Evolutionary conservation across 345 rosid genomes (phyloP).

Genomic region (Syzygium aromaticum): DNA sequence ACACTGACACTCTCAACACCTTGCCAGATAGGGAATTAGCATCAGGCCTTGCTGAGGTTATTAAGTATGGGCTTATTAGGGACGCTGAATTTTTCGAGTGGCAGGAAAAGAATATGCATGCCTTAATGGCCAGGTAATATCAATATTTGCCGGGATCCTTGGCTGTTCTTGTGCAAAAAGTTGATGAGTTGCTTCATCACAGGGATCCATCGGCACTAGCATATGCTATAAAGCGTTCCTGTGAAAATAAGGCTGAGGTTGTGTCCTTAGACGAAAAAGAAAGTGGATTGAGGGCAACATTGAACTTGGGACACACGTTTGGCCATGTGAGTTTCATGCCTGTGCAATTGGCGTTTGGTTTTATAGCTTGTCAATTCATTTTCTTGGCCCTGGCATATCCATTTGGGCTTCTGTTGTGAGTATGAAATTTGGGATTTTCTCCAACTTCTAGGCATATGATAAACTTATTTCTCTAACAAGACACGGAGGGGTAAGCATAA

Average conservation of each 20-base stretch:
- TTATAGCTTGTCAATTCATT: not conserved
- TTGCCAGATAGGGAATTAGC: slow-evolving; percentile 91
- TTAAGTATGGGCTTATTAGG: slow-evolving; percentile 94
- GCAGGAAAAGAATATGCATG: slow-evolving; percentile 84
- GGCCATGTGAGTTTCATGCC: slow-evolving; percentile 74
- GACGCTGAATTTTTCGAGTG: slow-evolving; percentile 91
- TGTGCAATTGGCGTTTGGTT: not conserved
- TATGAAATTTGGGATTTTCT: not conserved
- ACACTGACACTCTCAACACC: slow-evolving; percentile 83
- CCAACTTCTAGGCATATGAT: not conserved
- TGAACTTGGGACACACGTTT: slow-evolving; percentile 95
- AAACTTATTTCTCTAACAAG: not conserved
- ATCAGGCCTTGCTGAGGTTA: slow-evolving; percentile 88
- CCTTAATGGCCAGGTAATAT: slow-evolving; percentile 67
- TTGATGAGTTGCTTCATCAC: slow-evolving; percentile 3
- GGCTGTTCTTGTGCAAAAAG: not conserved
- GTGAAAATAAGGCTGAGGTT: slow-evolving; percentile 97
- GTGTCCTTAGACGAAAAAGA: slow-evolving; percentile 98
- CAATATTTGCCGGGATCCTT: not conserved
- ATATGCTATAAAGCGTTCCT: slow-evolving; percentile 90
- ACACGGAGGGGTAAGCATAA: not conserved
- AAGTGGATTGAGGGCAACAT: slow-evolving; percentile 86
- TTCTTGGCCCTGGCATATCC: not conserved
- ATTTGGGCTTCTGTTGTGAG: not conserved
- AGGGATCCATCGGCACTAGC: slow-evolving; percentile 89